phyloP scores from a whole-genome alignment of 208 protist species.

The Leptomonas seymouri region DNA sequence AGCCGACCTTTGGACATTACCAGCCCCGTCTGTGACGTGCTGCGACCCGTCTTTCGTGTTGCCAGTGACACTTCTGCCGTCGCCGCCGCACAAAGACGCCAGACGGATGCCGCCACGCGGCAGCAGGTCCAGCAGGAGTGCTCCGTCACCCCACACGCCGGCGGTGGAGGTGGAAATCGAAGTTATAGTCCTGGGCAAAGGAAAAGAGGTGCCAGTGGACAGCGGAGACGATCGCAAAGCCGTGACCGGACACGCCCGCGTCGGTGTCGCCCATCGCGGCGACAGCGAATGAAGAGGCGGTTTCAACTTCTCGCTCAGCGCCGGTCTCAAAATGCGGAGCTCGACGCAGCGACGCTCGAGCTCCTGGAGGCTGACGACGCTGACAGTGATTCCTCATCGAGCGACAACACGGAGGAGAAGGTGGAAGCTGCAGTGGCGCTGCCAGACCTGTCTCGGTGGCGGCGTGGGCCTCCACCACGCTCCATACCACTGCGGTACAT shows the following conservation, averaged over 20 bases:
- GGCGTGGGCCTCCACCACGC: conserved; percentile 24
- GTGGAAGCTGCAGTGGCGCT: neutral
- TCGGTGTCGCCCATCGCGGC: conserved; percentile 8
- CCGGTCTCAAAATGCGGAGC: neutral
- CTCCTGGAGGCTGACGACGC: conserved; percentile 9
- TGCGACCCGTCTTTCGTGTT: conserved; percentile 34
- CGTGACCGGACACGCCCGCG: conserved; percentile 9
- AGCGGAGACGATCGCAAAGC: conserved; percentile 9
- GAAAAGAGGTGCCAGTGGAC: neutral
- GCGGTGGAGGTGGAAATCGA: neutral
- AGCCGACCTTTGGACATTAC: conserved; percentile 37
- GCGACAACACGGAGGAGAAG: neutral
- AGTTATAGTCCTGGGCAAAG: conserved; percentile 15
- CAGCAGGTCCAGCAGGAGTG: neutral
- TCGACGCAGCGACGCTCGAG: neutral
- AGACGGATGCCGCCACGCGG: neutral
- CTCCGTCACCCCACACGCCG: neutral
- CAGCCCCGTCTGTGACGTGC: conserved; percentile 38
- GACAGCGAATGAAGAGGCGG: conserved; percentile 13
- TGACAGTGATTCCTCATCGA: neutral
- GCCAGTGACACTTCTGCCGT: neutral
- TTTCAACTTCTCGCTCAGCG: conserved; percentile 15
- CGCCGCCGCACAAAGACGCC: neutral
- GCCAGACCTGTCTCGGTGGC: conserved; percentile 39
- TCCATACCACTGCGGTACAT: conserved; percentile 48